Evolutionary conservation across 768 basidiomycete species (phyloP), one percentile per base, ranked within the genome.

Genomic region (Ephemerocybe angulata): DNA sequence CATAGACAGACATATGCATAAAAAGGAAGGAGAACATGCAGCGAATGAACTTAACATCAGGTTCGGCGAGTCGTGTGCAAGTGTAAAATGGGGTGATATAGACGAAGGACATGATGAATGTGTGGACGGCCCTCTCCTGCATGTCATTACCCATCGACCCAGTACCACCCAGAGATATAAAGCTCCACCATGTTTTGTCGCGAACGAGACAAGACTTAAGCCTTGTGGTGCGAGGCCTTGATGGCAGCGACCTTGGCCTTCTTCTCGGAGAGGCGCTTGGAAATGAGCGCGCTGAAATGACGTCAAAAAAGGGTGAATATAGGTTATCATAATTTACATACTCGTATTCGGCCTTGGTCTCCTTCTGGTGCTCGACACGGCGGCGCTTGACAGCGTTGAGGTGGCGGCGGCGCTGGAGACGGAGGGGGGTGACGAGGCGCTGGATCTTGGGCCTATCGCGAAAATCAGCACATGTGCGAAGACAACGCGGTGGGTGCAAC

Each of bases 331-430:
- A 30, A 13, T 31, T 71, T 0, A 60, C 86, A 48, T 65, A 88
- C 85, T 96, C 90, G 83, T 88, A 98, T 78, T 98, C 96, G 54
- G 82, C 67, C 77, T 96, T 92, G 77, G 94, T 91, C 75, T 93
- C 95, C 79, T 93, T 93, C 81, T 96, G 94, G 71, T 78, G 82
- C 67, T 93, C 90, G 68, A 92, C 78, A 73, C 85, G 85, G 74
- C 92, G 84, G 70, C 87, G 85, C 76, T 93, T 88, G 77, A 98
- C 83, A 43, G 93, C 83, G 62, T 76, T 85, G 67, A 96, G 84
- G 79, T 91, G 93, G 63, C 96, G 90, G 74, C 93, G 89, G 74
- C 94, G 91, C 76, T 99, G 96, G 68, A 98, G 89, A 67, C 94
- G 91, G 67, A 90, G 68, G 63, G 95, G 95, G 44, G 94, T 98